Conservation (phyloP, 768 basidiomycete species). For the Phaeolepiota aurea region DNA sequence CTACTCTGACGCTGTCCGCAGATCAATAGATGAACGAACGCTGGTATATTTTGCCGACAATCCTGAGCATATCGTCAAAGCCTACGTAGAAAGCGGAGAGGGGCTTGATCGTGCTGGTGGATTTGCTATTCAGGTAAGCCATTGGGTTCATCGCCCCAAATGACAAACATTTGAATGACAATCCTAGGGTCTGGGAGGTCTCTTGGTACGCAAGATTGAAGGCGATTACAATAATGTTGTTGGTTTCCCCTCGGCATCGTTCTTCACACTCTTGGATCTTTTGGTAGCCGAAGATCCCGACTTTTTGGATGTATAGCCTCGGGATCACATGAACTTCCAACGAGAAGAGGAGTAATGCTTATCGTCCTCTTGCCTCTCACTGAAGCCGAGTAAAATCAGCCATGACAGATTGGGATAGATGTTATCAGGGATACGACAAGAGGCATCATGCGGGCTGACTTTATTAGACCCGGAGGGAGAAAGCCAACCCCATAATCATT, state of each 20-base stretch:
- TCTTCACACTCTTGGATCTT: conserved; percentile 66
- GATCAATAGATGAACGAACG: conserved; percentile 77
- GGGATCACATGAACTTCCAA: too few relatives aligned
- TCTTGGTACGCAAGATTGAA: conserved; percentile 78
- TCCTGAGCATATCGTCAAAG: conserved; percentile 47
- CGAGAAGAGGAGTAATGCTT: too few relatives aligned
- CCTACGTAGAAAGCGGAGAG: conserved; percentile 82
- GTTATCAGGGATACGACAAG: too few relatives aligned
- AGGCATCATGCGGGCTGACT: too few relatives aligned
- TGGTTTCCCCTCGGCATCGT: conserved; percentile 85
- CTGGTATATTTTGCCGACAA: conserved; percentile 72
- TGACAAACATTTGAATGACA: background rate
- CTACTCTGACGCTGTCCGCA: too few relatives aligned
- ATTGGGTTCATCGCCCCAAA: background rate
- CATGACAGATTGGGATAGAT: too few relatives aligned
- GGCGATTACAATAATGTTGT: conserved; percentile 89
- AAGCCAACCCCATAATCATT: too few relatives aligned
- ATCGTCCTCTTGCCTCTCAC: too few relatives aligned
- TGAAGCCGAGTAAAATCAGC: too few relatives aligned
- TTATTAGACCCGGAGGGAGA: too few relatives aligned
- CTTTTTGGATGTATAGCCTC: conserved; percentile 51
- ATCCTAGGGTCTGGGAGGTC: conserved; percentile 65
- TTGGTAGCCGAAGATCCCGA: conserved; percentile 70
- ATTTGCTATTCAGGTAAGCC: conserved; percentile 81
- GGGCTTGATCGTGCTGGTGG: conserved; percentile 88